Conservation (phyloP, 1,139 yeast species). For the Pichia norvegensis region DNA sequence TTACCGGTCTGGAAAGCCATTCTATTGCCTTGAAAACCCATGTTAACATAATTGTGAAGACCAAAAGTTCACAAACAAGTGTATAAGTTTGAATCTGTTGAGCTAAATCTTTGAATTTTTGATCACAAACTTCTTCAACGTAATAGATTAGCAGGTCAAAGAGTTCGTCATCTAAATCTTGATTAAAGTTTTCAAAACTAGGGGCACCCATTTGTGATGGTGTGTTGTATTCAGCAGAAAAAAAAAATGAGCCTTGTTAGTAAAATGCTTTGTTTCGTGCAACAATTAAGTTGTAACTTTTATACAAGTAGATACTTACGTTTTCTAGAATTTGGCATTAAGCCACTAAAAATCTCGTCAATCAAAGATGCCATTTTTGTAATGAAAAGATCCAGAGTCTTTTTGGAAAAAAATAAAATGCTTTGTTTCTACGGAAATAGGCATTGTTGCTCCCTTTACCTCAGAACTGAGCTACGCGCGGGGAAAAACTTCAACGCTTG, state of each 20-base stretch:
- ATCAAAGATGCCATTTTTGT: background rate
- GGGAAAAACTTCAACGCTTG: too few species aligned
- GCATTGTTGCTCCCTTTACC: too few species aligned
- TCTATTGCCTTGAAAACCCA: background rate
- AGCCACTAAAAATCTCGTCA: background rate
- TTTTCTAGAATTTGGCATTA: background rate
- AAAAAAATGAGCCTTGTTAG: background rate
- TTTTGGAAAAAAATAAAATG: too few species aligned
- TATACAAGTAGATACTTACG: background rate
- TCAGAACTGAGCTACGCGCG: too few species aligned
- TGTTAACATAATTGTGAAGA: background rate
- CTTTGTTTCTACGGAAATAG: too few species aligned
- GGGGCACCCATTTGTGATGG: background rate
- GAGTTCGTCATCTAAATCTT: constrained; percentile 2
- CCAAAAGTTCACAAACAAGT: background rate
- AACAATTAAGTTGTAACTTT: background rate
- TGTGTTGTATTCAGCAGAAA: background rate
- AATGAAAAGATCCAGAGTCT: too few species aligned
- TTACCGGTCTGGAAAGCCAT: background rate
- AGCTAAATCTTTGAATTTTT: constrained; percentile 4
- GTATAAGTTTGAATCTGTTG: constrained; percentile 6
- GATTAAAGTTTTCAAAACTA: background rate
- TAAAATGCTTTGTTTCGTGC: background rate
- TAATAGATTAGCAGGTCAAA: constrained; percentile 8
- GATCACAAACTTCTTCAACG: constrained; percentile 11